Base-by-base conservation (phyloP, 2,329 filamentous ascomycete genomes). In the Allantophomopsis lycopodina region DNA sequence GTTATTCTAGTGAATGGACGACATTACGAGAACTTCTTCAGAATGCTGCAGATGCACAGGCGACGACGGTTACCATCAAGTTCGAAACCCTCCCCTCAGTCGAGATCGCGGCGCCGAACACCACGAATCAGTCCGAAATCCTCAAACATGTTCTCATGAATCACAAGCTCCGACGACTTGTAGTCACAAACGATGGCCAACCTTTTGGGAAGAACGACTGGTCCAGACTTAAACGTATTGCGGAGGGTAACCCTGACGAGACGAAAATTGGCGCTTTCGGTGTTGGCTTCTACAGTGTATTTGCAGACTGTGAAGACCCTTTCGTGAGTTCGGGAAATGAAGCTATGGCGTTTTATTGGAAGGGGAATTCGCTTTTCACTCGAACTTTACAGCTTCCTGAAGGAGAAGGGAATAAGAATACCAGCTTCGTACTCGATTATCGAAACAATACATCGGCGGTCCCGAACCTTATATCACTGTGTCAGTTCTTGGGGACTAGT, bases 281-380 rank as follows among this genome's bases (percentile, higher is more conserved):
- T 48, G 91, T 98, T 23, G 91, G 91, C 2, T 98, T 98, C 64
- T 98, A 98, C 68, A 94, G 85, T 57, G 89, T 96, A 32, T 98
- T 98, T 58, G 85, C 91, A 45, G 91, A 98, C 57, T 98, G 89
- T 57, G 93, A 98, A 60, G 87, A 95, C 50, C 91, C 91, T 0
- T 96, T 98, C 55, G 83, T 98, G 47, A 91, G 86, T 48, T 96
- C 89, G 1, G 91, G 91, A 1, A 75, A 72, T 45, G 80, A 94
- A 60, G 88, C 87, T 31, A 95, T 98, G 85, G 89, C 89, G 0
- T 98, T 98, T 55, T 98, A 95, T 64, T 98, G 91, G 93, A 96
- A 95, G 59, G 88, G 83, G n/a, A 96, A 96, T 58, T 85, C 86
- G 5, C 71, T 98, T 2, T 96, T 94, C 57, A 98, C 93, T 17